phyloP scores from a whole-genome alignment of 129 eudicot species.

The Mikania micrantha region DNA sequence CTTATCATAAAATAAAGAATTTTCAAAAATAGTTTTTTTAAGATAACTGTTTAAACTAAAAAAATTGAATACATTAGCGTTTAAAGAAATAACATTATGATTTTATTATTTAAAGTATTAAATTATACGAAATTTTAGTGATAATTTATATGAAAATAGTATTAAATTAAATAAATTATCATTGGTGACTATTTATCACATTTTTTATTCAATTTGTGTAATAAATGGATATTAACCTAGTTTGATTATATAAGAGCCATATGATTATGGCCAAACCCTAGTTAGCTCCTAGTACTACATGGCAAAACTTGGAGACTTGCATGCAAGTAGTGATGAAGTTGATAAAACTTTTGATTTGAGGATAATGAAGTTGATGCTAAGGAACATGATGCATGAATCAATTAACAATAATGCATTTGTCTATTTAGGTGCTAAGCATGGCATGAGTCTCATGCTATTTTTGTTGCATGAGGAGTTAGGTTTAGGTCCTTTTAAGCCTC shows the following conservation, averaged over 20 bases:
- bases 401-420: not conserved
- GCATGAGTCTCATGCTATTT: not conserved
- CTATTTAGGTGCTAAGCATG: not conserved
- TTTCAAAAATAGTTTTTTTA: too few species aligned
- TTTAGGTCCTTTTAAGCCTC: not conserved
- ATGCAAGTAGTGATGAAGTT: not conserved
- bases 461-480: constrained; percentile 2
- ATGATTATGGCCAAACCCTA: not conserved
- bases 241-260: not conserved
- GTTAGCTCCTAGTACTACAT: not conserved
- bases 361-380: not conserved
- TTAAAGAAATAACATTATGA: too few species aligned
- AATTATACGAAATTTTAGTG: too few species aligned
- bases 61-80: too few species aligned
- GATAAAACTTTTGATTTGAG: not conserved
- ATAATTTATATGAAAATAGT: too few species aligned
- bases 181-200: too few species aligned
- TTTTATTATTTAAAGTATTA: too few species aligned
- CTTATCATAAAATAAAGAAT: too few species aligned
- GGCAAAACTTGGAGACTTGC: not conserved
- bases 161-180: too few species aligned
- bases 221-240: too few species aligned
- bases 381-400: not conserved
- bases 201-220: too few species aligned
- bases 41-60: too few species aligned